Evolutionary conservation across 78 protist species (phyloP).

Genomic region (Capsaspora owczarzaki): DNA sequence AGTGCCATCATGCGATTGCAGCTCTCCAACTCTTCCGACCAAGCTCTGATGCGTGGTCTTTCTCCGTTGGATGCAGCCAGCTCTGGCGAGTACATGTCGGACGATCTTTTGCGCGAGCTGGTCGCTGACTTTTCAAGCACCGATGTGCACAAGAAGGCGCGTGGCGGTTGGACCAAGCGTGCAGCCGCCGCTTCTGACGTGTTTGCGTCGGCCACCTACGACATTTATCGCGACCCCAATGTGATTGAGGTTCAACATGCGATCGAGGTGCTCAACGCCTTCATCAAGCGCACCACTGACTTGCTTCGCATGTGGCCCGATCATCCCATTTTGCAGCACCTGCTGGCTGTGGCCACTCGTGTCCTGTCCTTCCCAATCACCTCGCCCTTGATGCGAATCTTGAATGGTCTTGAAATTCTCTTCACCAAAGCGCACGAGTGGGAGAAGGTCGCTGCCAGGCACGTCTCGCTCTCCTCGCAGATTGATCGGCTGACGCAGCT

Average conservation of each 20-base stretch:
- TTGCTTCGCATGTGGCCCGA: slow-evolving; percentile 41
- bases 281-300: background rate
- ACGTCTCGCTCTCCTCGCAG: slow-evolving; percentile 22
- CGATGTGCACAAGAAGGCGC: background rate
- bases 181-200: background rate
- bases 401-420: slow-evolving; percentile 49
- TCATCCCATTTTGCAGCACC: slow-evolving; percentile 30
- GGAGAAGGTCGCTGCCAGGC: slow-evolving; percentile 40
- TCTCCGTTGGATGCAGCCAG: no score
- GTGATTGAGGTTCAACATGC: background rate
- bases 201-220: background rate
- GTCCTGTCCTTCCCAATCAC: slow-evolving; percentile 23
- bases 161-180: no score
- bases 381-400: background rate
- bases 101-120: no score
- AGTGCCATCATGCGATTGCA: no score
- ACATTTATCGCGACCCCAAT: background rate
- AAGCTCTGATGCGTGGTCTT: no score
- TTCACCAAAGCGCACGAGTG: slow-evolving; percentile 43
- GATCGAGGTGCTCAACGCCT: background rate
- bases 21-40: no score
- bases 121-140: no score
- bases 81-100: no score
- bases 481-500: slow-evolving; percentile 1
- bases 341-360: slow-evolving; percentile 12